Evolutionary conservation across 345 rosid genomes (phyloP).

Genomic region (Excoecaria cochinchinensis): DNA sequence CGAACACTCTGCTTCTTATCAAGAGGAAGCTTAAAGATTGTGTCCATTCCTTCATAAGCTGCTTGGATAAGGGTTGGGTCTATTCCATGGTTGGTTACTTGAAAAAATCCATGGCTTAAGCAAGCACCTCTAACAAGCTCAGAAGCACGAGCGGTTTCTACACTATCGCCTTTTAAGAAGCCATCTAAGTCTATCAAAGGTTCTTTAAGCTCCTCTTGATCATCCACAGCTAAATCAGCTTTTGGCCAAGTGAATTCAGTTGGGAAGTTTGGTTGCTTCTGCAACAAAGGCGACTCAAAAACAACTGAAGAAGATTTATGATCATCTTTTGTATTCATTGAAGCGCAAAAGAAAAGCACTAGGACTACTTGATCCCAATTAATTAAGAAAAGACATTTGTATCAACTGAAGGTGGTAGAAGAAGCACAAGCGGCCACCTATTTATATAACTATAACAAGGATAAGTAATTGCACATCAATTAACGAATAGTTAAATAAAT

Average conservation of each 20-base stretch:
- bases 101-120: slow-evolving; percentile 58
- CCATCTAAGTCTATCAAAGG: slow-evolving; percentile 52
- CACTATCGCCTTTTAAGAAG: slow-evolving; percentile 39
- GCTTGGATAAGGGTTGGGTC: slow-evolving; percentile 35
- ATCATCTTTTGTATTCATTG: slow-evolving; percentile 4
- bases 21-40: slow-evolving; percentile 42
- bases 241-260: slow-evolving; percentile 52
- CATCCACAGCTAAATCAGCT: slow-evolving; percentile 26
- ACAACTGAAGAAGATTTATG: background rate
- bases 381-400: too few relatives aligned
- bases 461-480: too few relatives aligned
- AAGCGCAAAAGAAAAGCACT: slow-evolving; percentile 10
- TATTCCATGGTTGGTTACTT: slow-evolving; percentile 55
- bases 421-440: too few relatives aligned
- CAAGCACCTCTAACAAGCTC: slow-evolving; percentile 47
- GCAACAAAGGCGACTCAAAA: slow-evolving; percentile 35
- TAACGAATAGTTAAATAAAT: too few relatives aligned
- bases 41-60: slow-evolving; percentile 36
- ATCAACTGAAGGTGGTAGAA: too few relatives aligned
- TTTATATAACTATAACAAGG: too few relatives aligned
- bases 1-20: slow-evolving; percentile 38
- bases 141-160: slow-evolving; percentile 32
- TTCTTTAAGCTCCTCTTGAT: slow-evolving; percentile 40
- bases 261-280: slow-evolving; percentile 37
- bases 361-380: slow-evolving; percentile 21